Percentiles rank a stretch among this genome's conserved stretches.
Conservation (phyloP, 176 grass and related monocot genomes). For the Carex cristatella region DNA sequence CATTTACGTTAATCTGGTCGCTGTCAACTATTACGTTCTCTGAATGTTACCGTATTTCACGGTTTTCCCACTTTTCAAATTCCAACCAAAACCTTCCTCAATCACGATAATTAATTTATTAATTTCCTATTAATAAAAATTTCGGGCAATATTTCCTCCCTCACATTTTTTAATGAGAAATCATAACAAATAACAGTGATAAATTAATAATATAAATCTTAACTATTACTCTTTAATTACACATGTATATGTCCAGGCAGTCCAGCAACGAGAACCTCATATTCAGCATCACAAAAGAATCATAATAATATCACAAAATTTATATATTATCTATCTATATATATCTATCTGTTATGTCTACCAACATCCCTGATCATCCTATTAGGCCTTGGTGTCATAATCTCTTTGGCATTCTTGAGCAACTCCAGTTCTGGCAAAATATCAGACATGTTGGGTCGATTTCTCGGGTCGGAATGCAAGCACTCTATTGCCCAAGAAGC, state of each 20-base stretch:
- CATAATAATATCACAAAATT: constrained; percentile 2
- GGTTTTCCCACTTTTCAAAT: too few relatives aligned
- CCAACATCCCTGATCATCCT: neutral
- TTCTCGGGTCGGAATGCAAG: constrained; percentile 50
- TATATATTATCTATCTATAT: neutral
- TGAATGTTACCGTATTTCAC: too few relatives aligned
- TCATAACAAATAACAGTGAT: neutral
- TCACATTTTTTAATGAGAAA: too few relatives aligned
- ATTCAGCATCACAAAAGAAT: neutral
- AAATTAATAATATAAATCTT: neutral
- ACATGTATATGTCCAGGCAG: neutral
- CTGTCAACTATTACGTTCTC: too few relatives aligned
- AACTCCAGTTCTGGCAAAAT: constrained; percentile 42
- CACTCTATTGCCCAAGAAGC: constrained; percentile 55
- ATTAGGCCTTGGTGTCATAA: neutral
- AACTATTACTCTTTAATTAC: neutral
- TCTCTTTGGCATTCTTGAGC: constrained; percentile 33
- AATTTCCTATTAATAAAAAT: too few relatives aligned
- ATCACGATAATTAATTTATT: too few relatives aligned
- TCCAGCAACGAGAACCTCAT: neutral
- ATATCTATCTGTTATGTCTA: neutral
- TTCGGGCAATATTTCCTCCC: too few relatives aligned
- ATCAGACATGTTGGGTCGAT: constrained; percentile 51
- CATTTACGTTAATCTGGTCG: too few relatives aligned
- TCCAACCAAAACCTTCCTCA: too few relatives aligned